Evolutionary conservation across 2,329 filamentous ascomycete species (phyloP), one percentile per base, ranked within the genome.

Genomic region (Endothia cerciana): DNA sequence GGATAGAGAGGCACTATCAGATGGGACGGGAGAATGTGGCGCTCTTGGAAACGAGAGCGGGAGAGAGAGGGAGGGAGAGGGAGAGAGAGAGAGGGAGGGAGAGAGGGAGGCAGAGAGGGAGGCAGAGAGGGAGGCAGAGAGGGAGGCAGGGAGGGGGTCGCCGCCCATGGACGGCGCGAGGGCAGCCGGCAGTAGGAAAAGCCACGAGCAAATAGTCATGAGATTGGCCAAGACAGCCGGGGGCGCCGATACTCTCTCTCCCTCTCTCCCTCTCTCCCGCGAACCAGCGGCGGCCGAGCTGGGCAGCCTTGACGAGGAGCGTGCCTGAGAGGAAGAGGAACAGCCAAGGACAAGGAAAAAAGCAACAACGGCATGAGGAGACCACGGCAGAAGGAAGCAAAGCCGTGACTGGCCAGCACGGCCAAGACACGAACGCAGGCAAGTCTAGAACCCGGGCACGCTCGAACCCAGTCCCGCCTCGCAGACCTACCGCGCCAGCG

Each of bases 171-270:
- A 22, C n/a, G 38, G 55, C n/a, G 55, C 36, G 10, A 33, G 33
- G 36, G 25, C 5, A 45, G 38, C 38, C 36, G 41, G 41, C 40
- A 28, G 57, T 22, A 28, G 38, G 43, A 28, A 8, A 43, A 59
- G 57, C 36, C 36, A 59, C 40, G 55, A 41, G 55, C 33, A 58
- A 57, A 41, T 58, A 25, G 36, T 38, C 11, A 22, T 13, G 22
- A 41, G 22, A 36, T 10, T 15, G 19, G 17, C 38, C 55, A 25
- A 55, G 30, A 36, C 51, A n/a, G 30, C 6, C 33, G 33, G 33
- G 33, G 33, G 33, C 33, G 33, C 33, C 33, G n/a, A n/a, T n/a
- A n/a, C n/a, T n/a, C n/a, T n/a, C n/a, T n/a, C n/a, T n/a, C n/a
- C n/a, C n/a, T n/a, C n/a, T n/a, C n/a, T n/a, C n/a, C n/a, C n/a